These are phyloP conservation scores for Nicotiana knightiana DNA, from an alignment of 257 asterid genomes.

Conservation along the genomic window DNA sequence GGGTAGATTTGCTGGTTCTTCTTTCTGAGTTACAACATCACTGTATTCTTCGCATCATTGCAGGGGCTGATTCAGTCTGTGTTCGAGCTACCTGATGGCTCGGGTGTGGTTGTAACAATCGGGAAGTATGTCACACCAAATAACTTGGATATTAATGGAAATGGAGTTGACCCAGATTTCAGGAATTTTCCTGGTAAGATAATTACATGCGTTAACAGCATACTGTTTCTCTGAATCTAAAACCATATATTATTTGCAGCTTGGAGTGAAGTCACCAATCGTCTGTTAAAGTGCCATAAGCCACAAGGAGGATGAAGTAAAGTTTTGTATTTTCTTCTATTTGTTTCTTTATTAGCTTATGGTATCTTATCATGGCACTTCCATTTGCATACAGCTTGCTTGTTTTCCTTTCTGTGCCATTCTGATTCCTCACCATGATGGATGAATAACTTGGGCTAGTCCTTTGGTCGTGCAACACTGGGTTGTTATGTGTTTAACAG, in stretches of 20 bases:
- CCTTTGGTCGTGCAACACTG: background rate
- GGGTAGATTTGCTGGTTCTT: background rate
- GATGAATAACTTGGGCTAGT: background rate
- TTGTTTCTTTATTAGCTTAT: conserved; percentile 3
- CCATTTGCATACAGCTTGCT: background rate
- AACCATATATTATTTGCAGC: conserved; percentile 38
- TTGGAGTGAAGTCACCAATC: conserved; percentile 66
- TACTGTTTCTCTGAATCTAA: background rate
- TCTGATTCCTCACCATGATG: background rate
- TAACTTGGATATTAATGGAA: conserved; percentile 80
- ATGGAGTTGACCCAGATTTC: conserved; percentile 92
- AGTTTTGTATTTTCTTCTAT: background rate
- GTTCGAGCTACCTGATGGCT: conserved; percentile 92
- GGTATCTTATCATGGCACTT: background rate
- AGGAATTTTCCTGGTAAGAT: conserved; percentile 67
- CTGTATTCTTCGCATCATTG: background rate
- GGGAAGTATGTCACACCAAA: conserved; percentile 96
- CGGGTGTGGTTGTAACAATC: conserved; percentile 87
- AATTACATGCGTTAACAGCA: background rate
- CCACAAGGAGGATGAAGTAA: conserved; percentile 40
- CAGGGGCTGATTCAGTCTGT: conserved; percentile 98
- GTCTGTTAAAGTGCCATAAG: conserved; percentile 64
- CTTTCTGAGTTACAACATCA: background rate
- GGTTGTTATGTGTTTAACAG: background rate
- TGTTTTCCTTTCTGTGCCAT: background rate